Percentiles rank a stretch among this genome's conserved stretches.
phyloP scores from a whole-genome alignment of 2,329 filamentous ascomycete species.

The Cyphellophora europaea region DNA sequence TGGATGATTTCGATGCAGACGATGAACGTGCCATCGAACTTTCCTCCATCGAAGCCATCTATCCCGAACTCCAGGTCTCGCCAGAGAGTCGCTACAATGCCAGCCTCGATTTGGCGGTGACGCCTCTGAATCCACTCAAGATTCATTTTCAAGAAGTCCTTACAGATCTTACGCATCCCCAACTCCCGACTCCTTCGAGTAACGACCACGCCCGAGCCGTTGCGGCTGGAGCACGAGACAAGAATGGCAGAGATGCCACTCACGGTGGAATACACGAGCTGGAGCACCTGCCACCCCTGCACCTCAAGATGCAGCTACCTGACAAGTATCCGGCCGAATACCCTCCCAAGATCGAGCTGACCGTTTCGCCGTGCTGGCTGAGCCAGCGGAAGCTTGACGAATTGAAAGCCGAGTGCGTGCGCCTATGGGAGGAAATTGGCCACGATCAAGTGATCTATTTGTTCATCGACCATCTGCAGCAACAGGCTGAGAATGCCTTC shows the following conservation, averaged over 20 bases:
- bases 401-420: slow-evolving; percentile 37
- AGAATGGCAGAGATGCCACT: slow-evolving; percentile 16
- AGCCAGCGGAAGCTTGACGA: slow-evolving; percentile 32
- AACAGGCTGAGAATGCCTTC: slow-evolving; percentile 47
- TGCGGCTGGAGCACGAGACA: slow-evolving; percentile 12
- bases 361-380: slow-evolving; percentile 44
- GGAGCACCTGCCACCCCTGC: slow-evolving; percentile 48
- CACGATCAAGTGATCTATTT: slow-evolving; percentile 47
- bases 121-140: slow-evolving; percentile 43
- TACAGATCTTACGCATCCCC: slow-evolving; percentile 24
- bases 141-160: slow-evolving; percentile 31
- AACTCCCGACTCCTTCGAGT: slow-evolving; percentile 31
- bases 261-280: slow-evolving; percentile 37
- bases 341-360: slow-evolving; percentile 38
- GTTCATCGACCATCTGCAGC: slow-evolving; percentile 52
- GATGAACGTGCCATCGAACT: slow-evolving; percentile 54
- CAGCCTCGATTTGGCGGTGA: slow-evolving; percentile 46
- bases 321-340: slow-evolving; percentile 45
- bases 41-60: slow-evolving; percentile 51
- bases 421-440: slow-evolving; percentile 53
- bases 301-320: slow-evolving; percentile 43
- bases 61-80: slow-evolving; percentile 48
- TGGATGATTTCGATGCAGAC: slow-evolving; percentile 24
- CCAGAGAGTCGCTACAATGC: slow-evolving; percentile 37
- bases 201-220: slow-evolving; percentile 10